A percentile compares a stretch with the other conserved stretches of the same genome.
Evolutionary conservation across 106 monocot species (phyloP).

Genomic region (Agapanthus africanus): DNA sequence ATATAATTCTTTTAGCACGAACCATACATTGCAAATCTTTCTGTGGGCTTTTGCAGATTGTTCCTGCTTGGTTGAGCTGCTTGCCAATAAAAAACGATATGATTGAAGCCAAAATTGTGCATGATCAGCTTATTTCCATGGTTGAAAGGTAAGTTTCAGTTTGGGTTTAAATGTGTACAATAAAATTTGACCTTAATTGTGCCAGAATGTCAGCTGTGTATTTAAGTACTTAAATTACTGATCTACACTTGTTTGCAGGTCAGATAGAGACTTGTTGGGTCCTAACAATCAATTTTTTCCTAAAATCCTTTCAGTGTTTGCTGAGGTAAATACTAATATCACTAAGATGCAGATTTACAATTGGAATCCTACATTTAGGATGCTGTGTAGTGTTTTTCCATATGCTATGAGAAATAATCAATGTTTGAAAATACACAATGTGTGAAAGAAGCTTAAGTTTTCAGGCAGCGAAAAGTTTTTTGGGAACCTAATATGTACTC

Average conservation of each 20-base stretch:
- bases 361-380: too few relatives aligned
- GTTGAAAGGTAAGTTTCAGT: slow-evolving; percentile 63
- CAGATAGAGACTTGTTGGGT: slow-evolving; percentile 75
- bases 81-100: slow-evolving; percentile 87
- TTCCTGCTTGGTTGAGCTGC: slow-evolving; percentile 88
- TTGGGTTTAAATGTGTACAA: neutral
- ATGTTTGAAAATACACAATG: too few relatives aligned
- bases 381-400: too few relatives aligned
- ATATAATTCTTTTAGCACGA: neutral
- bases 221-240: too few relatives aligned
- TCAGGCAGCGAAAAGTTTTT: too few relatives aligned
- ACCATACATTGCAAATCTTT: neutral
- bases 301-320: slow-evolving; percentile 79
- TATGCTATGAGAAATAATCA: too few relatives aligned
- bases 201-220: too few relatives aligned
- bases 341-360: too few relatives aligned
- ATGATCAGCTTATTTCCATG: slow-evolving; percentile 90
- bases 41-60: slow-evolving; percentile 48
- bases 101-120: slow-evolving; percentile 96
- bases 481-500: too few relatives aligned
- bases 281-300: slow-evolving; percentile 78
- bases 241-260: slow-evolving; percentile 29
- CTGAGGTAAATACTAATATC: too few relatives aligned
- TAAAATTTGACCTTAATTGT: neutral
- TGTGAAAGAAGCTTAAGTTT: too few relatives aligned